Conservation (phyloP, 2,329 filamentous ascomycete species). For the Beauveria asiatica region DNA sequence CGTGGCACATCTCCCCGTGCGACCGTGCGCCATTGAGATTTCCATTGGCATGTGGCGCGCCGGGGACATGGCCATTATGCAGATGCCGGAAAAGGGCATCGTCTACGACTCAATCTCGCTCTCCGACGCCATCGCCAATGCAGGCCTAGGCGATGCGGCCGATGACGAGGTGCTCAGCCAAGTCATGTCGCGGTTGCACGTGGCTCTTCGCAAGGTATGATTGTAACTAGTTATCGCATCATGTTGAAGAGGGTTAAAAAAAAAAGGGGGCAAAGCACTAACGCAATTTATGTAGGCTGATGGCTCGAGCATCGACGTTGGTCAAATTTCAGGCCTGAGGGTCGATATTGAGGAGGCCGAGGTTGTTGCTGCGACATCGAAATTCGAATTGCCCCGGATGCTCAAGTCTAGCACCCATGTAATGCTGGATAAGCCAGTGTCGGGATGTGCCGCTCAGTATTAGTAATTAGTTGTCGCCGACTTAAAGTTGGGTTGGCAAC, state of each 20-base stretch:
- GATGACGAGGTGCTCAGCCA: background rate
- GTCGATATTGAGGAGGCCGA: background rate
- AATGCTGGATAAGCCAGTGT: background rate
- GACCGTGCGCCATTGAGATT: conserved; percentile 1
- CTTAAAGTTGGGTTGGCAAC: background rate
- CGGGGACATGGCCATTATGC: conserved; percentile 1
- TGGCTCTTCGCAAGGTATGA: conserved; percentile 5
- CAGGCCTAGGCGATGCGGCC: background rate
- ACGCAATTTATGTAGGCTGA: background rate
- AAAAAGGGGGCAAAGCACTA: background rate
- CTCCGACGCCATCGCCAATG: background rate
- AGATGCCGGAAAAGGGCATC: background rate
- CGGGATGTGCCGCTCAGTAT: background rate
- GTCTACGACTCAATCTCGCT: background rate
- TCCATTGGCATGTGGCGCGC: background rate
- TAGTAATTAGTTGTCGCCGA: background rate
- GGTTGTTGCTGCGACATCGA: background rate
- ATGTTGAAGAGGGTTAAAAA: background rate
- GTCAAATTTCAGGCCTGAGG: background rate
- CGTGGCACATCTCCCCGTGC: background rate
- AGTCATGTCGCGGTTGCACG: background rate
- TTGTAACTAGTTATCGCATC: background rate
- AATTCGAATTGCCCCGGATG: background rate
- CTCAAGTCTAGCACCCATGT: background rate
- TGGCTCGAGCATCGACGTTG: background rate